A percentile compares a stretch with the other conserved stretches of the same genome.
Evolutionary conservation across 306 rosid genomes (phyloP).

Genomic region (Cucumis hystrix): DNA sequence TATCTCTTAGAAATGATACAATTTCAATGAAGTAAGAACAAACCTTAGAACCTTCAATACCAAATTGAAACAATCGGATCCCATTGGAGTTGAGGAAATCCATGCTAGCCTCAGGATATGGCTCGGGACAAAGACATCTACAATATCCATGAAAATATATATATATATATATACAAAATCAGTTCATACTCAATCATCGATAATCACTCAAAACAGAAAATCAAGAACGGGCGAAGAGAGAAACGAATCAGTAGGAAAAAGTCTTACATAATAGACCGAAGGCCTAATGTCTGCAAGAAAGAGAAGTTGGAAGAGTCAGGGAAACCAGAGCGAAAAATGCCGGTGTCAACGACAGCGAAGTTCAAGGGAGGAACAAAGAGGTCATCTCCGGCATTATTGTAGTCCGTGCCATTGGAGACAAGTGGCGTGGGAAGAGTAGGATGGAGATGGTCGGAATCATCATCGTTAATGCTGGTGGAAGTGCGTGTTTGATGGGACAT

Average conservation of each 20-base stretch:
- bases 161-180: not conserved
- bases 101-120: constrained; percentile 65
- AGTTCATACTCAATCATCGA: not conserved
- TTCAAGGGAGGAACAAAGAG: constrained; percentile 74
- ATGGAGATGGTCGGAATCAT: not conserved
- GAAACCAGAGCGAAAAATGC: constrained; percentile 96
- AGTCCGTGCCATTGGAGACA: not conserved
- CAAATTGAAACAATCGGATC: constrained; percentile 77
- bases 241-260: not conserved
- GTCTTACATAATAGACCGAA: constrained; percentile 78
- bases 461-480: not conserved
- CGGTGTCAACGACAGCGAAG: constrained; percentile 84
- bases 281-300: constrained; percentile 71
- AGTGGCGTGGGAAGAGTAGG: not conserved
- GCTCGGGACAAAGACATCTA: constrained; percentile 94
- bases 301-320: constrained; percentile 78
- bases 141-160: constrained; percentile 4
- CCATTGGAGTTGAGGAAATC: constrained; percentile 85
- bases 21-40: not conserved
- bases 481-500: constrained; percentile 1
- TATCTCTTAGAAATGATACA: not conserved
- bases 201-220: not conserved
- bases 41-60: constrained; percentile 93
- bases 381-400: constrained; percentile 34
- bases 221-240: not conserved